Conservation (phyloP, 2,329 filamentous ascomycete genomes). For the Phialophora macrospora region DNA sequence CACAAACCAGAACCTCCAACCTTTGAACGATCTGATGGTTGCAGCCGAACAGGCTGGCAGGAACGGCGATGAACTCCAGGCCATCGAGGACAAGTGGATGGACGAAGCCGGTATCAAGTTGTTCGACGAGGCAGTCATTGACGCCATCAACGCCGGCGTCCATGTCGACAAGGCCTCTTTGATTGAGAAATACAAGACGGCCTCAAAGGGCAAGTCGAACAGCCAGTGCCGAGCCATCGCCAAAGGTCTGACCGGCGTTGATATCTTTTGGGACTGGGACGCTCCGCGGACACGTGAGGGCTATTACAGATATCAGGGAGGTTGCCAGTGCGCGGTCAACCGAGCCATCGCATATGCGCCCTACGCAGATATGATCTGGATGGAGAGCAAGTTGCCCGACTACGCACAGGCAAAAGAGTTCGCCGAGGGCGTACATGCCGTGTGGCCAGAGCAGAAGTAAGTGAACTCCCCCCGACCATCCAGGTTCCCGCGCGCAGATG, state of each 20-base stretch:
- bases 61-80: slow-evolving; percentile 77
- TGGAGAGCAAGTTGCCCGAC: slow-evolving; percentile 97
- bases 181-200: slow-evolving; percentile 68
- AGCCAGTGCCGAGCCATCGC: slow-evolving; percentile 79
- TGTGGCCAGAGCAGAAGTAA: slow-evolving; percentile 95
- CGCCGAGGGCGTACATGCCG: slow-evolving; percentile 87
- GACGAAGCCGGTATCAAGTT: slow-evolving; percentile 78
- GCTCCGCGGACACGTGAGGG: slow-evolving; percentile 90
- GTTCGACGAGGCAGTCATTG: slow-evolving; percentile 87
- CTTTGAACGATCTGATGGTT: slow-evolving; percentile 88
- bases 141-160: slow-evolving; percentile 73
- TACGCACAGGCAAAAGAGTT: slow-evolving; percentile 91
- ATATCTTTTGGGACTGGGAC: slow-evolving; percentile 95
- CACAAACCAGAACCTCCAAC: slow-evolving; percentile 83
- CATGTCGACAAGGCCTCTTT: slow-evolving; percentile 71
- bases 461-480: slow-evolving; percentile 43
- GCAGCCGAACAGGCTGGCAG: slow-evolving; percentile 83
- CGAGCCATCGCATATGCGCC: slow-evolving; percentile 89
- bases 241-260: slow-evolving; percentile 73
- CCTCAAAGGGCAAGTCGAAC: slow-evolving; percentile 83
- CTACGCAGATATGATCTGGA: slow-evolving; percentile 97
- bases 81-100: slow-evolving; percentile 89
- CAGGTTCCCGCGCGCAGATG: slow-evolving; percentile 10
- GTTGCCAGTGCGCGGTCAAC: slow-evolving; percentile 88
- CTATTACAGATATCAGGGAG: slow-evolving; percentile 90